A percentile compares a stretch with the other conserved stretches of the same genome.
Conservation (phyloP, 2,329 filamentous ascomycete genomes). For the Fusarium napiforme region DNA sequence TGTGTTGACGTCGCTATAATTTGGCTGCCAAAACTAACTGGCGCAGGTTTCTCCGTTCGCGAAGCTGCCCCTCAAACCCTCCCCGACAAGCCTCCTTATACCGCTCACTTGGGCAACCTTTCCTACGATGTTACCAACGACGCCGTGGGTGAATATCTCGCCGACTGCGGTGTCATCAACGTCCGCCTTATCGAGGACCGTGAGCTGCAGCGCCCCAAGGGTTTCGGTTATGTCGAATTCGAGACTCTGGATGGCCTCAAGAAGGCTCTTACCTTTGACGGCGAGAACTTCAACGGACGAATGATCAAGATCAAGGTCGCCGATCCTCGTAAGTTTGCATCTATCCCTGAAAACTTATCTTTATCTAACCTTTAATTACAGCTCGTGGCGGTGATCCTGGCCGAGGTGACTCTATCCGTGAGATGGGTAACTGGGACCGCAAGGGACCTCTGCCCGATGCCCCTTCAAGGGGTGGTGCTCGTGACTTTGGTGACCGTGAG, state of each 20-base stretch:
- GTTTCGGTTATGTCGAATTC: constrained; percentile 98
- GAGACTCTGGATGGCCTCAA: constrained; percentile 87
- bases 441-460: constrained; percentile 87
- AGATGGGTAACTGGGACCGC: constrained; percentile 90
- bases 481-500: constrained; percentile 69
- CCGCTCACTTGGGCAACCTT: constrained; percentile 94
- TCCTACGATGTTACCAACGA: constrained; percentile 91
- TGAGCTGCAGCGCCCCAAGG: constrained; percentile 92
- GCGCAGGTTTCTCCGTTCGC: constrained; percentile 68
- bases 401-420: constrained; percentile 72
- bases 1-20: constrained; percentile 24
- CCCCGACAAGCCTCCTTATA: constrained; percentile 92
- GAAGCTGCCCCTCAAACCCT: constrained; percentile 79
- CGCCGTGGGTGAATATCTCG: constrained; percentile 87
- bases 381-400: constrained; percentile 81
- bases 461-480: constrained; percentile 64
- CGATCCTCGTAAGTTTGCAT: constrained; percentile 83
- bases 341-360: neutral
- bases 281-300: constrained; percentile 84
- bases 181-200: constrained; percentile 98
- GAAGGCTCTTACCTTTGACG: constrained; percentile 86
- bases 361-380: constrained; percentile 59
- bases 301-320: constrained; percentile 94
- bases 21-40: constrained; percentile 34
- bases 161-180: constrained; percentile 84